Conservation (phyloP, 2,329 filamentous ascomycete genomes). For the Ophiostoma tasmaniense region DNA sequence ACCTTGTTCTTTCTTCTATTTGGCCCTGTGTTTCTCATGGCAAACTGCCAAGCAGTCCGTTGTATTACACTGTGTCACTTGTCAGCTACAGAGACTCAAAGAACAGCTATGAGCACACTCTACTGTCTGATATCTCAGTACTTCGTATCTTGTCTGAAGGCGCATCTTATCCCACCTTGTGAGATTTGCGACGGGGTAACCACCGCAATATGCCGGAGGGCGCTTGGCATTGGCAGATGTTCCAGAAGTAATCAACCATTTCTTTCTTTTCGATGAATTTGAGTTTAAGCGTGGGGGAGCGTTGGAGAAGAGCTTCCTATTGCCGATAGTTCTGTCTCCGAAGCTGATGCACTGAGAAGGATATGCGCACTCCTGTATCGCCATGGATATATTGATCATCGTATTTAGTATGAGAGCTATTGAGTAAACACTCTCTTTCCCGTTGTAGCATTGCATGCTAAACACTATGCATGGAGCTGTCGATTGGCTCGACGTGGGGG, state of each 20-base stretch:
- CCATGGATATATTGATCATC: neutral
- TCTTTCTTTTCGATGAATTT: neutral
- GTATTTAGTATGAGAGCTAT: neutral
- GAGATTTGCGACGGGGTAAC: constrained; percentile 5
- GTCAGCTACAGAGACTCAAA: too few relatives aligned
- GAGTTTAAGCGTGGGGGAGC: neutral
- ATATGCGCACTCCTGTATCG: neutral
- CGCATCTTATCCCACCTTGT: neutral
- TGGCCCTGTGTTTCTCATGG: neutral
- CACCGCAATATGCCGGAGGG: constrained; percentile 6
- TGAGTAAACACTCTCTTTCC: neutral
- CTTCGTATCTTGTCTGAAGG: neutral
- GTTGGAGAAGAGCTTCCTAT: neutral
- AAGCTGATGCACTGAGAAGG: neutral
- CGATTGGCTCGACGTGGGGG: neutral
- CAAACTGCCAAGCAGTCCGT: neutral
- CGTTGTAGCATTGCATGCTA: neutral
- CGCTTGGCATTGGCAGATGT: constrained; percentile 9
- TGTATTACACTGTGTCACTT: neutral
- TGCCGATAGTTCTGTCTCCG: neutral
- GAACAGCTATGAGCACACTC: neutral
- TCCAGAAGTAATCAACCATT: neutral
- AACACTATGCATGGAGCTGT: neutral
- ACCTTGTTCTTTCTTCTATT: neutral
- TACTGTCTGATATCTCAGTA: neutral